Evolutionary conservation across 805 yeast genomes (phyloP), one percentile per base, ranked within the genome.

Genomic region (Cyberlindnera amylophila): DNA sequence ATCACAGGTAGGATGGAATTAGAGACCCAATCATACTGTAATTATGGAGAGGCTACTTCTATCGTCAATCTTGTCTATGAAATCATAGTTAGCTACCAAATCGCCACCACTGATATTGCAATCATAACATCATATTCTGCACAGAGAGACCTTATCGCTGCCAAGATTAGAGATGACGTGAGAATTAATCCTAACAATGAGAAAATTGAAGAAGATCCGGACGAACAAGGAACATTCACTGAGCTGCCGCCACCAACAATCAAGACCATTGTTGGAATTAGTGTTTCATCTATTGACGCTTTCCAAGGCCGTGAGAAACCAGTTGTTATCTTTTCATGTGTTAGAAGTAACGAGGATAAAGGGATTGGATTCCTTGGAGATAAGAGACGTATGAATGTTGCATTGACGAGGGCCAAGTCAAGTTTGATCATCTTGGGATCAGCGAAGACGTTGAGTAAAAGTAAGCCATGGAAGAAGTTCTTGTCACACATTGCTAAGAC

Each of bases 221-320:
- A 82, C 53, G 75, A 80, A 41, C 86, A 81, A 38, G 44, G 52
- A 0, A 19, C 41, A 21, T 35, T 43, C 15, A 36, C 29, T 27
- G 34, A 42, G 33, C 10, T 8, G 4, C 41, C 41, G 29, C 44
- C 44, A 13, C 31, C 46, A 4, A 47, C 46, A 6, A 39, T 46
- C 35, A 64, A 65, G 42, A 63, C 62, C 27, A 53, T 74, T 32
- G 66, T 71, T 21, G 74, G 71, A 4, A 58, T 74, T 12, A 66
- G 72, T 63, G 64, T 77, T 51, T 70, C 75, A n/a, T 62, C 87
- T 0, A 81, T 87, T 14, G 96, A 87, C 60, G 91, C 95, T 1
- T 87, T 86, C 66, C 96, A 86, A 63, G 96, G 96, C 19, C 71
- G 93, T 50, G 96, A 86, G 54, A 86, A 83, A 64, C 86, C 83